Evolutionary conservation across 306 rosid genomes (phyloP), one percentile per base, ranked within the genome.

Genomic region (Prunus mira): DNA sequence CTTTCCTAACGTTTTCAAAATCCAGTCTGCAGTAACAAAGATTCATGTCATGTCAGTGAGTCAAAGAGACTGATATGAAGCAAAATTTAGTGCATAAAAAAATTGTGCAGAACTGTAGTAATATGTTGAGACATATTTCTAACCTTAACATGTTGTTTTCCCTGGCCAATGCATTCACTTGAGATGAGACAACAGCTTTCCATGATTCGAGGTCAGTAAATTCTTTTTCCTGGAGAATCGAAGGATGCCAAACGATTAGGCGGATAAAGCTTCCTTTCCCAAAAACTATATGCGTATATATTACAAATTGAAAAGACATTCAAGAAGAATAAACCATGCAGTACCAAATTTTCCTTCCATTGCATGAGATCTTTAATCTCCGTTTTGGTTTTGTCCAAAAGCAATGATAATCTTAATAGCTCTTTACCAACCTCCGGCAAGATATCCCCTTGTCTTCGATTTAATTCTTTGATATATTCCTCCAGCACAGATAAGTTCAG

Each of bases 101-200:
- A 22, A 14, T 49, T 47, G 74, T 55, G 70, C 47, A 73, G 67
- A 69, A 27, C 5, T 60, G 54, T 69, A 19, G 51, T 32, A n/a
- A 12, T 1, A 20, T 3, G 76, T 72, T 13, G 41, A 14, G 57
- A 72, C 22, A 18, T 22, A 4, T 57, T 68, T 49, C 85, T 64
- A 82, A 93, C 98, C 98, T 91, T 78, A 85, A 79, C 74, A 83
- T 41, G 73, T 74, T 84, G 49, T 91, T 93, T 83, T 88, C 93
- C 84, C 76, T 75, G 76, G 76, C 83, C 86, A 93, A 69, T 69
- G 80, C 83, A 46, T 89, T 78, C 77, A 93, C 68, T 51, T 88
- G 96, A 81, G 87, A 81, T 67, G 86, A 81, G 67, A 82, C 83
- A 71, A 58, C 83, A 34, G 85, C 81, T 84, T 91, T 93, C 97